Base-by-base conservation (phyloP, 768 basidiomycete genomes). In the Termitomyces sp. region DNA sequence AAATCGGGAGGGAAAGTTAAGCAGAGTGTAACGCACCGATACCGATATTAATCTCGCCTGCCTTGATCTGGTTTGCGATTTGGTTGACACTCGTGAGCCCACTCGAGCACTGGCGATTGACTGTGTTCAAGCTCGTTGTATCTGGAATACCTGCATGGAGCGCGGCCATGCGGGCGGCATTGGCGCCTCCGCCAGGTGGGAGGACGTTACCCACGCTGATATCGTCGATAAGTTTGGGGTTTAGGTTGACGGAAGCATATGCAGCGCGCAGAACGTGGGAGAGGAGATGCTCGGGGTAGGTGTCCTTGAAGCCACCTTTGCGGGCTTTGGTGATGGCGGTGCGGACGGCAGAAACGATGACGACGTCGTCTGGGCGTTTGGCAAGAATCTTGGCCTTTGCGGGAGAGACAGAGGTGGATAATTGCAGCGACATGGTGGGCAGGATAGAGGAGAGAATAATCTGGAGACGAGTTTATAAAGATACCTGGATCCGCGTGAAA, bases 271-370 rank as follows among this genome's bases (percentile, higher is more conserved):
- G 80, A 62, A 91, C 84, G 52, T 83, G 86, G 2, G 88, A 84
- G 56, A 95, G 82, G 65, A 92, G 78, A 61, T 91, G 84, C 59
- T 94, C 92, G 5, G 91, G 88, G 52, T 83, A 80, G 36, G 91
- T 94, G 72, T 95, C 91, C 72, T 93, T 93, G 81, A 94, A 94
- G 14, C 88, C 90, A 55, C 94, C 94, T 67, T 93, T 94, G 67
- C 79, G 85, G 26, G 83, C 84, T 81, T 94, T 96, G 32, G 95
- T 97, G 59, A 96, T 80, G 26, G 97, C 92, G 46, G 94, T 93
- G 61, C 97, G 86, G 49, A 92, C 82, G 22, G 95, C 94, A 11
- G 85, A 76, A 66, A 93, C 85, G 68, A 98, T 90, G 62, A 98
- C 96, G 14, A 98, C 88, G 72, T 96, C 94, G 69, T 91, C 80